These are phyloP conservation scores for Fusarium tuaranense DNA, from an alignment of 2,329 filamentous ascomycete species.

Conservation along the genomic window DNA sequence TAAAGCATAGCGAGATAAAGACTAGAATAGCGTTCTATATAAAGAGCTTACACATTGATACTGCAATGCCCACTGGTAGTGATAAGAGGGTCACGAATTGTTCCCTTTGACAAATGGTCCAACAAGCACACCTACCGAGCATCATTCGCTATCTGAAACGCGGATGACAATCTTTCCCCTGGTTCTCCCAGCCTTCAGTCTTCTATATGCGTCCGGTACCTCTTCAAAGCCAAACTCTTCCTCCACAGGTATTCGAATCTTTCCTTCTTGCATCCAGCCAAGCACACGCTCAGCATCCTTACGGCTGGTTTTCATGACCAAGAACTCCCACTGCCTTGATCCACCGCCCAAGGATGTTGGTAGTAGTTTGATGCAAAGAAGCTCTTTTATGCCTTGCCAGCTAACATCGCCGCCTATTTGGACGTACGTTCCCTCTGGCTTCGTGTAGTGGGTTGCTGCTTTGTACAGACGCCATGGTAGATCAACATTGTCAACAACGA, in stretches of 20 bases:
- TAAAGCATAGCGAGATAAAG: neutral
- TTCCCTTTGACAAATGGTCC: neutral
- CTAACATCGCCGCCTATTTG: neutral
- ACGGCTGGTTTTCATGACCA: neutral
- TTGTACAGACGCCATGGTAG: neutral
- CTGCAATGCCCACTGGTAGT: neutral
- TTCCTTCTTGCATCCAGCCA: neutral
- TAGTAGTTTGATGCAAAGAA: neutral
- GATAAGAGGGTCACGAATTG: neutral
- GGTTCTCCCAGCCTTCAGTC: neutral
- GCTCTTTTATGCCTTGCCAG: neutral
- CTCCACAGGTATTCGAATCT: neutral
- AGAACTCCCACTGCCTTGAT: neutral
- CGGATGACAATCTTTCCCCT: neutral
- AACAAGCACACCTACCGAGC: neutral
- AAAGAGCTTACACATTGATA: neutral
- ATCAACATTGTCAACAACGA: neutral
- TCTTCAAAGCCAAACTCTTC: neutral
- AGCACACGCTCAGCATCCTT: neutral
- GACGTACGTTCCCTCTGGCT: neutral
- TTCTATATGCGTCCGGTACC: neutral
- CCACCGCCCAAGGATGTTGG: neutral
- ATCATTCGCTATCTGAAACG: neutral
- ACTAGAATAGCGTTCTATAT: neutral
- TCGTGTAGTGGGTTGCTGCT: neutral